These are phyloP conservation scores for Inga laurina DNA, from an alignment of 306 rosid genomes.

Conservation along the genomic window DNA sequence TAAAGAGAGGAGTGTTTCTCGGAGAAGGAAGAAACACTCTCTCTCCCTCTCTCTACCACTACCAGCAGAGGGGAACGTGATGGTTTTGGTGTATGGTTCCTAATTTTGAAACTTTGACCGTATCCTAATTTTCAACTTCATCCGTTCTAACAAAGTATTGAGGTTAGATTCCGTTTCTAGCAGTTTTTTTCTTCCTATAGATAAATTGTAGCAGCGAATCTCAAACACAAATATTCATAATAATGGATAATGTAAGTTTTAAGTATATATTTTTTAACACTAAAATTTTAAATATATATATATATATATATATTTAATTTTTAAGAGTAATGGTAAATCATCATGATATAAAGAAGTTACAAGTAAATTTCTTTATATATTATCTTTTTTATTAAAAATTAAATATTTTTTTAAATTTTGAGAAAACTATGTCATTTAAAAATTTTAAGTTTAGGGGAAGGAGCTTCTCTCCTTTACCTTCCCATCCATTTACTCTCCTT, in stretches of 20 bases:
- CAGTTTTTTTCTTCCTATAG: neutral
- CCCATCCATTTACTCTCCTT: no score
- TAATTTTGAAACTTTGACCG: conserved; percentile 25
- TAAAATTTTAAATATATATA: no score
- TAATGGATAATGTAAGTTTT: neutral
- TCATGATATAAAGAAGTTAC: no score
- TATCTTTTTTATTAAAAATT: no score
- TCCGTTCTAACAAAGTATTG: neutral
- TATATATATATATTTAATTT: no score
- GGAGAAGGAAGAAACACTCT: conserved; percentile 16
- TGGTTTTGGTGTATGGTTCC: neutral
- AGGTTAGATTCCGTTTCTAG: neutral
- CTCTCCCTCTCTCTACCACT: neutral
- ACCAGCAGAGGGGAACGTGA: neutral
- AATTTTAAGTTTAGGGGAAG: no score
- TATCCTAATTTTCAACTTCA: neutral
- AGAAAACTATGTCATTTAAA: no score
- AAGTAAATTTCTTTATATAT: no score
- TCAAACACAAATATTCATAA: neutral
- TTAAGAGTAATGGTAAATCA: neutral
- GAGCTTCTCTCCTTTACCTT: no score
- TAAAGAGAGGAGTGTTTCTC: conserved; percentile 19
- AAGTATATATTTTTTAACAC: no score
- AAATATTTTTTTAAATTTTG: no score
- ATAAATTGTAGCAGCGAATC: neutral